Conservation (phyloP, 768 basidiomycete genomes). For the Auriscalpium orientale region DNA sequence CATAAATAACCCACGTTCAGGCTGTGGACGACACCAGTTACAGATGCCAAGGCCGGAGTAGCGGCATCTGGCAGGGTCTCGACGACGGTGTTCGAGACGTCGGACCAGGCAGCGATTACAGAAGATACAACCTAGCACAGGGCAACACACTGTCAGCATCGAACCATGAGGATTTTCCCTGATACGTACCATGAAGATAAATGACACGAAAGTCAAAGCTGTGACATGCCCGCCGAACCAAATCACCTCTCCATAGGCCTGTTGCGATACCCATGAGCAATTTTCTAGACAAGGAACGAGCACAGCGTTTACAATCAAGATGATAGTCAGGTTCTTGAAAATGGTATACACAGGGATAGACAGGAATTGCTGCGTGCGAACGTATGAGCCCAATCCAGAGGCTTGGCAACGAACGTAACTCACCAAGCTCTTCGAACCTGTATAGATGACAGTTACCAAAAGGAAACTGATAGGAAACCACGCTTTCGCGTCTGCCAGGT, state of each 20-base stretch:
- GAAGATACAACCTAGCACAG: conserved; percentile 74
- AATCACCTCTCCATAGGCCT: conserved; percentile 96
- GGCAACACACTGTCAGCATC: background rate
- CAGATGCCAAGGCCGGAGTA: conserved; percentile 21
- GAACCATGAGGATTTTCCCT: conserved; percentile 11
- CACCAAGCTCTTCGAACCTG: conserved; percentile 93
- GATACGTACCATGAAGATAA: conserved; percentile 74
- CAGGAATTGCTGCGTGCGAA: conserved; percentile 72
- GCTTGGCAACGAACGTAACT: conserved; percentile 25
- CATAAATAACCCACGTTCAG: conserved; percentile 86
- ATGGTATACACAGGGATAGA: conserved; percentile 98
- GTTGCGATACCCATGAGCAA: background rate
- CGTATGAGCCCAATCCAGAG: background rate
- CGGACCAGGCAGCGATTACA: conserved; percentile 93
- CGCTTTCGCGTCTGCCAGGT: conserved; percentile 72
- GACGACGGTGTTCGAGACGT: conserved; percentile 31
- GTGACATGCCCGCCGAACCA: conserved; percentile 95
- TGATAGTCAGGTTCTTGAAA: conserved; percentile 99
- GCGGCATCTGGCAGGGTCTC: conserved; percentile 20
- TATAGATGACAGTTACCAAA: conserved; percentile 93
- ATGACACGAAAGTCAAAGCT: conserved; percentile 79
- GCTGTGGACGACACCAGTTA: conserved; percentile 40
- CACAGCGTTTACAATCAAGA: conserved; percentile 63
- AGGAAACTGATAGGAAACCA: conserved; percentile 96
- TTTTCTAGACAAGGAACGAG: conserved; percentile 21